These are phyloP conservation scores for Silene uniflora DNA, from an alignment of 148 eudicot genomes.

Conservation along the genomic window DNA sequence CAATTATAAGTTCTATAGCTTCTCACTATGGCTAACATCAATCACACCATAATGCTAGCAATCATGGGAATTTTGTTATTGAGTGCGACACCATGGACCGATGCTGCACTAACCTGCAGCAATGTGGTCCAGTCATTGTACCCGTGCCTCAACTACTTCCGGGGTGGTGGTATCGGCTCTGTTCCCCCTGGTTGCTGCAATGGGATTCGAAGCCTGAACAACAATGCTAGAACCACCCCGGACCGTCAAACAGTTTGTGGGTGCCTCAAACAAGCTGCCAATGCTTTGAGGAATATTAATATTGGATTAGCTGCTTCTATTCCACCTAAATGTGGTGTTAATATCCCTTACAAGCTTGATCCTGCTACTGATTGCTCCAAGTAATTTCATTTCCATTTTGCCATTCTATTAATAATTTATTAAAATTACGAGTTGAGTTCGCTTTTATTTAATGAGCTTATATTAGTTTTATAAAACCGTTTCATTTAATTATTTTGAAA, in stretches of 20 bases:
- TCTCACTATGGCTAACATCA: constrained; percentile 17
- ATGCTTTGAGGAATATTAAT: constrained; percentile 7
- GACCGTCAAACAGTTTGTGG: constrained; percentile 37
- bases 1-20: too few relatives aligned
- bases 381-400: constrained; percentile 16
- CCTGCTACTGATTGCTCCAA: constrained; percentile 36
- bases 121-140: constrained; percentile 18
- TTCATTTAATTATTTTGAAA: too few relatives aligned
- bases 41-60: constrained; percentile 2
- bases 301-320: constrained; percentile 23
- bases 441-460: too few relatives aligned
- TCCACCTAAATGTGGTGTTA: constrained; percentile 36
- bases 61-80: constrained; percentile 15
- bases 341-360: constrained; percentile 37
- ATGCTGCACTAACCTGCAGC: constrained; percentile 29
- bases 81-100: constrained; percentile 4
- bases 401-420: not conserved
- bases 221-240: constrained; percentile 21
- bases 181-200: constrained; percentile 27
- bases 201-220: constrained; percentile 27
- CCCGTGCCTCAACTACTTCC: constrained; percentile 35
- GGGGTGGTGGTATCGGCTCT: not conserved
- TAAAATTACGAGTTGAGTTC: too few relatives aligned
- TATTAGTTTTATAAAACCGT: too few relatives aligned
- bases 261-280: constrained; percentile 31